Conservation (phyloP, 495 filamentous ascomycete genomes). For the Neurospora sp. region DNA sequence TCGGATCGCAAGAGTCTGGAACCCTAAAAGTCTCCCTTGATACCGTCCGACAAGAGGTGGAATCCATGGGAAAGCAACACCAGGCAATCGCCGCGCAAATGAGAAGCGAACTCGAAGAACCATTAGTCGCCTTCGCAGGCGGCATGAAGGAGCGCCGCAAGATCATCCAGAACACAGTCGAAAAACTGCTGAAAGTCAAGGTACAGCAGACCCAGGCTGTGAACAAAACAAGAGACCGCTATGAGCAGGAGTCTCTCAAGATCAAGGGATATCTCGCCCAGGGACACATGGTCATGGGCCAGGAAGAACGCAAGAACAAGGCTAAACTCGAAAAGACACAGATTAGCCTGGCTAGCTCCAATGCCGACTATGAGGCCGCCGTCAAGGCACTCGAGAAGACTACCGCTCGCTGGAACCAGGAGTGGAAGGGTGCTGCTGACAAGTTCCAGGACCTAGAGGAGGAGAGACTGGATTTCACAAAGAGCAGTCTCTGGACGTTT, state of each 20-base stretch:
- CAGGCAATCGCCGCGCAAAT: constrained; percentile 83
- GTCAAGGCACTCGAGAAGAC: constrained; percentile 94
- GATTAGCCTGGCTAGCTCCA: constrained; percentile 80
- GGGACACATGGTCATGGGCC: constrained; percentile 99
- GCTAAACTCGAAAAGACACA: constrained; percentile 98
- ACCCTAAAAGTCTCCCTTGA: constrained; percentile 78
- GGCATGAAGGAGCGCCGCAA: constrained; percentile 92
- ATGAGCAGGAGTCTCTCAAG: constrained; percentile 93
- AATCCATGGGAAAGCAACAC: constrained; percentile 88
- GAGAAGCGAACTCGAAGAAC: constrained; percentile 96
- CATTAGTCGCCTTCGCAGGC: constrained; percentile 79
- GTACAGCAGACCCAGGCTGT: constrained; percentile 80
- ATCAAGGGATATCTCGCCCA: constrained; percentile 98
- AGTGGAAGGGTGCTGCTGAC: constrained; percentile 97
- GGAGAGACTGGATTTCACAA: constrained; percentile 91
- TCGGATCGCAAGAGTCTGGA: constrained; percentile 83
- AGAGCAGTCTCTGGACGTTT: constrained; percentile 96
- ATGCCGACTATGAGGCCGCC: constrained; percentile 85
- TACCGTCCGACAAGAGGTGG: constrained; percentile 79
- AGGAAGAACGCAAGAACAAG: constrained; percentile 98
- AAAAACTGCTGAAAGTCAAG: constrained; percentile 88
- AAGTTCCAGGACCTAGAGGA: constrained; percentile 99
- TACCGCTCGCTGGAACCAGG: constrained; percentile 89
- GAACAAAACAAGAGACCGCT: constrained; percentile 92
- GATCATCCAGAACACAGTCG: constrained; percentile 85